Conservation (phyloP, 331 rosid species). For the Quercus tomentella region DNA sequence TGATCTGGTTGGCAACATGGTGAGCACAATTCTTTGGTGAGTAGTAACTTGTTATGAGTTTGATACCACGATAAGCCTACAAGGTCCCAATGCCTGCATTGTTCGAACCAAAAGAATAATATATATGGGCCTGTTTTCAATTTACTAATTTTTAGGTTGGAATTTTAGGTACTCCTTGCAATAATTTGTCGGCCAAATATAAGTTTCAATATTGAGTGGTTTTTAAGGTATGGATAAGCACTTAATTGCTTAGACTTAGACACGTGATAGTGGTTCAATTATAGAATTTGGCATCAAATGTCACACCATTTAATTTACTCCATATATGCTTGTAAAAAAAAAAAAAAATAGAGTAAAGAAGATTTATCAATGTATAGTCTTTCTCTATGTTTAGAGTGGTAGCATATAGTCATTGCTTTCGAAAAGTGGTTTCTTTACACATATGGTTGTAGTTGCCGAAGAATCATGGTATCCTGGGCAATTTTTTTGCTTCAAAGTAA, state of each 20-base stretch:
- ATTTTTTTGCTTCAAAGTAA: slow-evolving; percentile 29
- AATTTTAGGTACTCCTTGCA: slow-evolving; percentile 25
- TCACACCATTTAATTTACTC: too few species aligned
- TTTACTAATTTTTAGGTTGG: slow-evolving; percentile 30
- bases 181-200: slow-evolving; percentile 32
- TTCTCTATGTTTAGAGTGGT: slow-evolving; percentile 1
- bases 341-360: too few species aligned
- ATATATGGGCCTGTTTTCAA: not conserved
- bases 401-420: slow-evolving; percentile 18
- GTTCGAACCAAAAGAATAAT: slow-evolving; percentile 19
- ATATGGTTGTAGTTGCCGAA: slow-evolving; percentile 14
- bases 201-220: not conserved
- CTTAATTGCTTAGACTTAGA: slow-evolving; percentile 25
- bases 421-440: slow-evolving; percentile 5
- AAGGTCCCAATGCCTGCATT: slow-evolving; percentile 36
- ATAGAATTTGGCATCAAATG: slow-evolving; percentile 22
- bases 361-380: not conserved
- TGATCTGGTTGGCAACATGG: slow-evolving; percentile 61
- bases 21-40: slow-evolving; percentile 33
- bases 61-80: slow-evolving; percentile 55
- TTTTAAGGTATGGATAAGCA: slow-evolving; percentile 17
- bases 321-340: too few species aligned
- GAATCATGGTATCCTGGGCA: slow-evolving; percentile 7
- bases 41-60: slow-evolving; percentile 38
- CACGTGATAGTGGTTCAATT: slow-evolving; percentile 36